Percentiles rank a stretch among this genome's conserved stretches.
Conservation (phyloP, 148 eudicot genomes). For the Mesembryanthemum crystallinum region DNA sequence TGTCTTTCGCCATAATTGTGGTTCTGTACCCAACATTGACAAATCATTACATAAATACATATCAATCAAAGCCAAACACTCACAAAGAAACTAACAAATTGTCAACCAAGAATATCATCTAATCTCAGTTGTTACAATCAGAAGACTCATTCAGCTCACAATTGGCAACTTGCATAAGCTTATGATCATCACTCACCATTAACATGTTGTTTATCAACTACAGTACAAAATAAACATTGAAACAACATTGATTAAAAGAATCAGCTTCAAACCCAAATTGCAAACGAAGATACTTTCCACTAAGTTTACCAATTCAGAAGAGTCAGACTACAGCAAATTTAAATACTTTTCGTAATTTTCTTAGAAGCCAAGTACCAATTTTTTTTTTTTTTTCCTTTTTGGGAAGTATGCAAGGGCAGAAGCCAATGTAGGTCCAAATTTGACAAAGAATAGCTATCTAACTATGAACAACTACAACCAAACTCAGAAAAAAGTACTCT, state of each 20-base stretch:
- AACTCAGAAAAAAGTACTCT: too few species aligned
- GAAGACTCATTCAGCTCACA: slow-evolving; percentile 16
- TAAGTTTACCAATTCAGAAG: slow-evolving; percentile 16
- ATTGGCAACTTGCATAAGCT: slow-evolving; percentile 16
- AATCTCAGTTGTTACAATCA: not conserved
- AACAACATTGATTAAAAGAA: not conserved
- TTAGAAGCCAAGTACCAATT: not conserved
- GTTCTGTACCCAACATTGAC: slow-evolving; percentile 50
- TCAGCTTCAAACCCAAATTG: not conserved
- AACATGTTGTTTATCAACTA: slow-evolving; percentile 17
- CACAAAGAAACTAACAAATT: not conserved
- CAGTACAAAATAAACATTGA: not conserved
- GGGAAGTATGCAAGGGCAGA: too few species aligned
- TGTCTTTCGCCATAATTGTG: slow-evolving; percentile 88
- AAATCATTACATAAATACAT: not conserved
- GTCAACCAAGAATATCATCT: not conserved
- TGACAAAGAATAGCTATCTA: not conserved
- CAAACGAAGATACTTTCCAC: slow-evolving; percentile 8
- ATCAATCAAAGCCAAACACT: not conserved
- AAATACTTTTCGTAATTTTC: not conserved
- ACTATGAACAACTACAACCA: not conserved
- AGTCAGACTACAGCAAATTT: not conserved
- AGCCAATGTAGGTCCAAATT: not conserved
- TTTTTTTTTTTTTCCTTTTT: not conserved
- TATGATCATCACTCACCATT: slow-evolving; percentile 9